Evolutionary conservation across 1,284 basidiomycete genomes (phyloP), one percentile per base, ranked within the genome.

Genomic region (Meripilus lineatus): DNA sequence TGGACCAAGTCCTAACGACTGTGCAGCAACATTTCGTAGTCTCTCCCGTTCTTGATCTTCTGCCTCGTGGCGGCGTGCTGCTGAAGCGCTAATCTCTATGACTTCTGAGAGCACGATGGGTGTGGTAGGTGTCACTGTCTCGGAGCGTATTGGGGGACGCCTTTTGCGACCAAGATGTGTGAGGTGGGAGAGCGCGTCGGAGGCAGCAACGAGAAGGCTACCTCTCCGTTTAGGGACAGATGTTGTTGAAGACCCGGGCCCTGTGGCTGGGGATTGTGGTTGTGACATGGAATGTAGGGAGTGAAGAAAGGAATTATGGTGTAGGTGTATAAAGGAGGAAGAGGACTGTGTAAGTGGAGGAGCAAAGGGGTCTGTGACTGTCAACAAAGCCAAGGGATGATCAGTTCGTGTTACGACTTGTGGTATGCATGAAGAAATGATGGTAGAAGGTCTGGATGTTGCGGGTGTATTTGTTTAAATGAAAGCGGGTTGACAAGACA

Each of bases 21-120:
- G 80, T 0, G 85, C 86, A 15, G 87, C 87, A 28, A 76, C 79
- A 45, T 84, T 81, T 23, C 84, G 69, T 32, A 89, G 64, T 21
- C 84, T 74, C 50, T 82, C 76, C 13, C 85, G 75, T 54, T 89
- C 86, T 54, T 81, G 77, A 32, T 76, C 70, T 54, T 89, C 85
- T 41, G 73, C 73, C 50, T 84, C 70, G 3, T 53, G 55, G 32
- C 26, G 15, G 28, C 54, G 47, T 46, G 67, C 57, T 28, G 68
- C 65, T 28, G 70, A 65, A 8, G 79, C 79, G 39, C 67, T 74
- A 34, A 88, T 86, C 58, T 88, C 84, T 42, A 88, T 83, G 42
- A 87, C 81, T 36, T 77, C 82, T 6, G 81, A 75, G 41, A 83
- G 66, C 24, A 82, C 60, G 33, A 78, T 58, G 1, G 49, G 64